Evolutionary conservation across 208 protist genomes (phyloP).

Genomic region (Trypanosomatidae sp.): DNA sequence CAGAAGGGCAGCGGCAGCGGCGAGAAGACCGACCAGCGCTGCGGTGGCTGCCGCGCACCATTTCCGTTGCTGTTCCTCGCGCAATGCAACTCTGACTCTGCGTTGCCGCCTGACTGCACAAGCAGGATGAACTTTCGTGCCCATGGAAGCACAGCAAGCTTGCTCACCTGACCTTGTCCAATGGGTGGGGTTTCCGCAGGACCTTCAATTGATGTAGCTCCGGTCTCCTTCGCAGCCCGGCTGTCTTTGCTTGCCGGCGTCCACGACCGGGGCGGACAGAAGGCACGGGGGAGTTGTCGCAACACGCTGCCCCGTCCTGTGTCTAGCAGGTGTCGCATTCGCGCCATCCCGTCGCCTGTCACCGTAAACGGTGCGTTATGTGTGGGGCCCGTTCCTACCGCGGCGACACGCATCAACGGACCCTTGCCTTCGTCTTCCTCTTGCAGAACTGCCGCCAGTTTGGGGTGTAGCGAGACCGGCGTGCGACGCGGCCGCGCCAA

Average conservation of each 20-base stretch:
- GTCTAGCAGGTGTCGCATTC: conserved; percentile 28
- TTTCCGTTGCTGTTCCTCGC: too few species aligned
- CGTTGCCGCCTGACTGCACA: background rate
- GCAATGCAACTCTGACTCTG: too few species aligned
- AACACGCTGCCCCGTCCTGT: conserved; percentile 23
- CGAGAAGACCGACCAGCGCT: too few species aligned
- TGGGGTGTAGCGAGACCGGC: conserved; percentile 20
- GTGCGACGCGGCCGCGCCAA: conserved; percentile 32
- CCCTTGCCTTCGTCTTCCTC: too few species aligned
- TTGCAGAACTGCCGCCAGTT: too few species aligned
- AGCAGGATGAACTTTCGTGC: conserved; percentile 36
- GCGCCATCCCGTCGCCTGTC: conserved; percentile 4
- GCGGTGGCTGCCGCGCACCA: too few species aligned
- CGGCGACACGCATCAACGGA: too few species aligned
- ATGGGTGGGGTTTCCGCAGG: too few species aligned
- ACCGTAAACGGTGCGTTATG: background rate
- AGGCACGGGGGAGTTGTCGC: conserved; percentile 27
- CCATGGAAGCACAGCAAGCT: conserved; percentile 30
- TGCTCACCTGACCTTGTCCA: background rate
- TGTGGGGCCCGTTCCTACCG: conserved; percentile 6
- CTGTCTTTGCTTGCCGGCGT: background rate
- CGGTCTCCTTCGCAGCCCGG: background rate
- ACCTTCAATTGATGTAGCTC: too few species aligned
- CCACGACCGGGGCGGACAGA: conserved; percentile 13
- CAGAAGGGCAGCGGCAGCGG: too few species aligned